phyloP scores from a whole-genome alignment of 2,329 filamentous ascomycete species.

The Exophiala mesophila region DNA sequence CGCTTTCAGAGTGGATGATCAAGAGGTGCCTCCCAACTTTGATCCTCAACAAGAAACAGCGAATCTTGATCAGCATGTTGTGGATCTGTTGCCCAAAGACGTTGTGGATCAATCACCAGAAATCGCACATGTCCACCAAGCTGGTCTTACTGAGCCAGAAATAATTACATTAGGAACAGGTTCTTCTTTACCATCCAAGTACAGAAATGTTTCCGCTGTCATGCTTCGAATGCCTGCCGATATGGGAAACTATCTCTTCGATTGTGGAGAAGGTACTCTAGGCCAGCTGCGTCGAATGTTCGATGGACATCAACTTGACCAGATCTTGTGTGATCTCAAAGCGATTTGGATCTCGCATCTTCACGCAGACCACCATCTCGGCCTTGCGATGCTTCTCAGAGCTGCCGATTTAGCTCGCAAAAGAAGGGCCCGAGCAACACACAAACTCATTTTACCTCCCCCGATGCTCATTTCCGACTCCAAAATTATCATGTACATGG shows the following conservation, averaged over 20 bases:
- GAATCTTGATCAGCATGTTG: conserved; percentile 27
- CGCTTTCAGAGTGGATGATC: conserved; percentile 34
- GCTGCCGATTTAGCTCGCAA: conserved; percentile 6
- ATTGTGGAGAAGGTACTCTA: conserved; percentile 87
- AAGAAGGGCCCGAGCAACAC: conserved; percentile 1
- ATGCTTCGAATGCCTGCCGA: conserved; percentile 72
- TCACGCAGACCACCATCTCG: conserved; percentile 94
- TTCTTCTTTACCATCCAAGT: conserved; percentile 83
- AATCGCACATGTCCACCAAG: conserved; percentile 20
- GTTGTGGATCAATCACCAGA: conserved; percentile 35
- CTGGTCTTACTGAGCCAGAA: conserved; percentile 65
- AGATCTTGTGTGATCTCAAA: conserved; percentile 72
- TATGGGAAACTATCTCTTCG: conserved; percentile 81
- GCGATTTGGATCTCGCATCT: conserved; percentile 91
- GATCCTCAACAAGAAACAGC: conserved; percentile 23
- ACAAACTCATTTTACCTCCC: conserved; percentile 5
- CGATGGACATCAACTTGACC: conserved; percentile 56
- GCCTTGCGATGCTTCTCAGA: conserved; percentile 67
- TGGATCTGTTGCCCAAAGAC: conserved; percentile 25
- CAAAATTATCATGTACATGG: conserved; percentile 69
- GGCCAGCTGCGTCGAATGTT: conserved; percentile 79
- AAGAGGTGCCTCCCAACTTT: conserved; percentile 29
- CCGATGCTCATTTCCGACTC: conserved; percentile 61
- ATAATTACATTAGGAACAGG: conserved; percentile 87
- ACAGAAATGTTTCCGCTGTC: conserved; percentile 90